A percentile compares a stretch with the other conserved stretches of the same genome.
Evolutionary conservation across 2,329 filamentous ascomycete species (phyloP).

Genomic region (Arthrobotrys musiformis): DNA sequence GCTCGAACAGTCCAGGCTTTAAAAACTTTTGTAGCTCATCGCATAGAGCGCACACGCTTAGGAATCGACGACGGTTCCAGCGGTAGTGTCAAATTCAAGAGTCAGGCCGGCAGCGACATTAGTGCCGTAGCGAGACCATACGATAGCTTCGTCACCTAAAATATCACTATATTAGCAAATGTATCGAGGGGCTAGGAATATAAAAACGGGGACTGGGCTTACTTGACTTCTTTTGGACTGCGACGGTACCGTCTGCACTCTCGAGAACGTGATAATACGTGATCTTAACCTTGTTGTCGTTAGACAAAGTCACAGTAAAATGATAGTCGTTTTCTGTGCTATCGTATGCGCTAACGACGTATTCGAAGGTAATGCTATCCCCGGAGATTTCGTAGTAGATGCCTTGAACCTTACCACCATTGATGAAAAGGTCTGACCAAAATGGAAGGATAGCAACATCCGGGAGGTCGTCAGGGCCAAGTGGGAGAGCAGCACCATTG

Average conservation of each 20-base stretch:
- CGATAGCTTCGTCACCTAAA: conserved; percentile 9
- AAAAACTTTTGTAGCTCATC: not conserved
- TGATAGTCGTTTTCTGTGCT: conserved; percentile 31
- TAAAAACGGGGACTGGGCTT: not conserved
- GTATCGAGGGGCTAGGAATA: no score
- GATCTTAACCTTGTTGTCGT: conserved; percentile 28
- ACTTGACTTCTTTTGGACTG: conserved; percentile 43
- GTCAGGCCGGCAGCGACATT: conserved; percentile 4
- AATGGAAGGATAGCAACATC: conserved; percentile 49
- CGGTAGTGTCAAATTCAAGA: conserved; percentile 24
- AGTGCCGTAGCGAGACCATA: conserved; percentile 20
- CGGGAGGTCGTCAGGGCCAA: conserved; percentile 23
- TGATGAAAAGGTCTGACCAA: conserved; percentile 36
- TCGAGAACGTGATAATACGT: conserved; percentile 24
- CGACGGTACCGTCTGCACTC: conserved; percentile 23
- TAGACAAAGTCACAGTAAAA: conserved; percentile 22
- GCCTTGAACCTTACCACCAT: conserved; percentile 24
- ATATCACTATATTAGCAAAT: not conserved
- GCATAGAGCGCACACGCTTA: not conserved
- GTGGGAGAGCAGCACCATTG: conserved; percentile 30
- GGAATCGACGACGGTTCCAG: conserved; percentile 1
- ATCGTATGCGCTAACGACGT: conserved; percentile 16
- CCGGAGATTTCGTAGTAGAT: conserved; percentile 35
- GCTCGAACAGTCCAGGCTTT: not conserved
- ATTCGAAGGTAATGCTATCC: conserved; percentile 30